Base-by-base conservation (phyloP, 2,329 filamentous ascomycete species). In the Cladosporium sp. region DNA sequence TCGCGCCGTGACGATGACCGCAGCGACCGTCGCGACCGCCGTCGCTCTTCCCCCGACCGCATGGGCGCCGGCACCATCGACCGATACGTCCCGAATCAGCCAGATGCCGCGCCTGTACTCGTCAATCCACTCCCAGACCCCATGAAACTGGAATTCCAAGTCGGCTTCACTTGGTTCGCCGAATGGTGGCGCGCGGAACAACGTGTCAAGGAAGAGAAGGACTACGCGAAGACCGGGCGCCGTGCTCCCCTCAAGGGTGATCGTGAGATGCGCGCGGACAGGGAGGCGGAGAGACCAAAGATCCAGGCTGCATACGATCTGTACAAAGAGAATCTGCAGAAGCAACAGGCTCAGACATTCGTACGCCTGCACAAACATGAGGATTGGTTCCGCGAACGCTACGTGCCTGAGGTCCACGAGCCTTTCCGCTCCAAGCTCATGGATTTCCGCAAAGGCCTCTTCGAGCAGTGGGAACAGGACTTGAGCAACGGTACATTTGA, bases 311-410 rank as follows among this genome's bases (percentile, higher is more conserved):
- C 81, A 3, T 85, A 85, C 56, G 82, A 85, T 61, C 68, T 76
- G 38, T 85, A 85, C 72, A 85, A 85, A 66, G 78, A 80, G 61
- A 81, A 83, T 54, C 72, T 84, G 9, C 82, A 84, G 60, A 73
- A 82, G 18, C 44, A 56, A 32, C 66, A 68, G 53, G 91, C 93
- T 0, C 84, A 90, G 59, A 77, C 81, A 1, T 98, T 98, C 67
- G 93, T 98, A 40, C 82, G 86, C 46, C 86, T 90, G 62, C 93
- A 98, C 72, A 95, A 95, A 68, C 84, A 84, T 41, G 93, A 98
- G 69, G 92, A 98, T 67, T 98, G 93, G 93, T 98, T 98, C 74
- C 89, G 86, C 62, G 93, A 98, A 71, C 85, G 89, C 67, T 98
- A 98, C 63, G 85, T 95, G 31, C 82, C 89, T 1, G 89, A 93